Evolutionary conservation across 2,329 filamentous ascomycete genomes (phyloP).

Genomic region (Xylariaceae sp.): DNA sequence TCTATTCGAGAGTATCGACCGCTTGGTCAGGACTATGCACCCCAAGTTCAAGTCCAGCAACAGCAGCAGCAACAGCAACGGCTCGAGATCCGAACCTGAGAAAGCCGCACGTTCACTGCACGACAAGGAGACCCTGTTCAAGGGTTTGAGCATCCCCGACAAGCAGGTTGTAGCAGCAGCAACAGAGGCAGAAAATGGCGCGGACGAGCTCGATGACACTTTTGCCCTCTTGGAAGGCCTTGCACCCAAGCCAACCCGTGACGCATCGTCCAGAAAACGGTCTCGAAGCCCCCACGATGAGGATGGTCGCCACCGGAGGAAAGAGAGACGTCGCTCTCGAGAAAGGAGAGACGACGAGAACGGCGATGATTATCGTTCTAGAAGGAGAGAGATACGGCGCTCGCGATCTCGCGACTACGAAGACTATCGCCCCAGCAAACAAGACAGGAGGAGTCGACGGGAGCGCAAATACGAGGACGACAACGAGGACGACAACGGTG

Average conservation of each 20-base stretch:
- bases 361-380: slow-evolving; percentile 35
- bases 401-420: slow-evolving; percentile 35
- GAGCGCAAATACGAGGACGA: slow-evolving; percentile 36
- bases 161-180: slow-evolving; percentile 45
- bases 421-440: slow-evolving; percentile 36
- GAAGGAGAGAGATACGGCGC: slow-evolving; percentile 35
- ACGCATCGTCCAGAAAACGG: slow-evolving; percentile 51
- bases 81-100: slow-evolving; percentile 32
- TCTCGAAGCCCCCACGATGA: slow-evolving; percentile 54
- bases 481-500: slow-evolving; percentile 29
- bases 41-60: slow-evolving; percentile 68
- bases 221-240: slow-evolving; percentile 87
- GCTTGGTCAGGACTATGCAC: slow-evolving; percentile 84
- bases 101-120: slow-evolving; percentile 48
- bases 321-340: slow-evolving; percentile 32
- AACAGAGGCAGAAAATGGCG: slow-evolving; percentile 29
- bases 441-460: slow-evolving; percentile 45
- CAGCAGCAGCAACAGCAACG: slow-evolving; percentile 38
- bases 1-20: slow-evolving; percentile 87
- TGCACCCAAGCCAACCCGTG: slow-evolving; percentile 59
- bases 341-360: slow-evolving; percentile 34
- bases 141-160: slow-evolving; percentile 83
- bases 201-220: slow-evolving; percentile 84
- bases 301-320: slow-evolving; percentile 37
- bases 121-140: slow-evolving; percentile 85